Conservation (phyloP, 805 yeast genomes). For the Monosporozyma aerobia region DNA sequence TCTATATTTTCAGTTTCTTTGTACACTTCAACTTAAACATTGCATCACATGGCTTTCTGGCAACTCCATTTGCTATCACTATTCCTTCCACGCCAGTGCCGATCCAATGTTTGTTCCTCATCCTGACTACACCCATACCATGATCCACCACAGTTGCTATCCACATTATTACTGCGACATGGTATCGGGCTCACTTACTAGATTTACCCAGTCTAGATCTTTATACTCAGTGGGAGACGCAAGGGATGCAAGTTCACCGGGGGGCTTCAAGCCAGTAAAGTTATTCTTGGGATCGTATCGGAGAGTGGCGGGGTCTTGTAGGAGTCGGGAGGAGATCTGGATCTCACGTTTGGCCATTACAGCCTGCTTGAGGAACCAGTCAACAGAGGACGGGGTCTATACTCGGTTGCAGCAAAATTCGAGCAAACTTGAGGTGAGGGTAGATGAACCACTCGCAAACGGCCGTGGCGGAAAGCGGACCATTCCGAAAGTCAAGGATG, state of each 20-base stretch:
- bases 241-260: not conserved
- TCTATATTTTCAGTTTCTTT: no score
- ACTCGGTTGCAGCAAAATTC: not conserved
- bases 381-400: not conserved
- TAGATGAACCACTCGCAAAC: not conserved
- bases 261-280: no score
- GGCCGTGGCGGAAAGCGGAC: not conserved
- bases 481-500: not conserved
- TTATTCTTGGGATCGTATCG: not conserved
- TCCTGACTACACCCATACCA: not conserved
- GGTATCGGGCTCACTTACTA: not conserved
- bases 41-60: no score
- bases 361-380: not conserved
- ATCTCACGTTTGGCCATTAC: not conserved
- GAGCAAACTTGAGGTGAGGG: not conserved
- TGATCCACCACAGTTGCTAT: not conserved
- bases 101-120: not conserved
- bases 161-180: not conserved
- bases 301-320: not conserved
- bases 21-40: no score
- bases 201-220: not conserved
- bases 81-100: not conserved
- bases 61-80: not conserved
- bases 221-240: not conserved
- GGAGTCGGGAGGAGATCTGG: not conserved